Evolutionary conservation across 306 rosid species (phyloP).

Genomic region (Vigna mungo): DNA sequence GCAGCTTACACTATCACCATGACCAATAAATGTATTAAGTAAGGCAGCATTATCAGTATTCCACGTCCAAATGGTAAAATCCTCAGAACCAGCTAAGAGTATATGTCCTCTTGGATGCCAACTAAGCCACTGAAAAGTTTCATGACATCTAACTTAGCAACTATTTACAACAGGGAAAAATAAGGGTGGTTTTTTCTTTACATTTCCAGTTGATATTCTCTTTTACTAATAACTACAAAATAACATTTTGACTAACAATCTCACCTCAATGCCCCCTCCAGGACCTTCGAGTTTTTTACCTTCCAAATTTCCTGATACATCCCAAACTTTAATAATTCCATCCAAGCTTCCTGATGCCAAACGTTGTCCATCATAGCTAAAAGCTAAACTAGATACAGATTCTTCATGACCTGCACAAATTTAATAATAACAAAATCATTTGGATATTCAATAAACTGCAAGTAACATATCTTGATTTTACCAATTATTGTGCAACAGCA

Average conservation of each 20-base stretch:
- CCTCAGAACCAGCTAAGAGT: slow-evolving; percentile 91
- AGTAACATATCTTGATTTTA: slow-evolving; percentile 17
- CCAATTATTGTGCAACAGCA: background rate
- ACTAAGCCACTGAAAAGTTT: slow-evolving; percentile 78
- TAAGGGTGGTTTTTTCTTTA: background rate
- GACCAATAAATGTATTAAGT: slow-evolving; percentile 76
- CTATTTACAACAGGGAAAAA: background rate
- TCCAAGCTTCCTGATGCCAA: slow-evolving; percentile 88
- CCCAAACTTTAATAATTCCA: slow-evolving; percentile 83
- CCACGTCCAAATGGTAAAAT: slow-evolving; percentile 91
- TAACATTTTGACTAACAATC: slow-evolving; percentile 11
- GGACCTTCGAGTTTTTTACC: slow-evolving; percentile 71
- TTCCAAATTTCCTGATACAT: slow-evolving; percentile 61
- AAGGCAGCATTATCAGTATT: slow-evolving; percentile 67
- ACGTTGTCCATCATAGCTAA: slow-evolving; percentile 78
- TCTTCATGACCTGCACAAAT: slow-evolving; percentile 75
- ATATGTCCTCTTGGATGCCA: slow-evolving; percentile 95
- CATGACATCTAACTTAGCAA: slow-evolving; percentile 38
- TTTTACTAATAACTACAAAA: background rate
- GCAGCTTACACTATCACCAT: slow-evolving; percentile 78
- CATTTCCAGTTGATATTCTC: background rate
- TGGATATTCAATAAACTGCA: slow-evolving; percentile 17
- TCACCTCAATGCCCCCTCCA: slow-evolving; percentile 74
- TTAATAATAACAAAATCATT: slow-evolving; percentile 4
- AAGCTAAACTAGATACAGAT: slow-evolving; percentile 77